Percentiles rank a stretch among this genome's conserved stretches.
phyloP scores from a whole-genome alignment of 2,329 filamentous ascomycete genomes.

The Phialemonium atrogriseum region DNA sequence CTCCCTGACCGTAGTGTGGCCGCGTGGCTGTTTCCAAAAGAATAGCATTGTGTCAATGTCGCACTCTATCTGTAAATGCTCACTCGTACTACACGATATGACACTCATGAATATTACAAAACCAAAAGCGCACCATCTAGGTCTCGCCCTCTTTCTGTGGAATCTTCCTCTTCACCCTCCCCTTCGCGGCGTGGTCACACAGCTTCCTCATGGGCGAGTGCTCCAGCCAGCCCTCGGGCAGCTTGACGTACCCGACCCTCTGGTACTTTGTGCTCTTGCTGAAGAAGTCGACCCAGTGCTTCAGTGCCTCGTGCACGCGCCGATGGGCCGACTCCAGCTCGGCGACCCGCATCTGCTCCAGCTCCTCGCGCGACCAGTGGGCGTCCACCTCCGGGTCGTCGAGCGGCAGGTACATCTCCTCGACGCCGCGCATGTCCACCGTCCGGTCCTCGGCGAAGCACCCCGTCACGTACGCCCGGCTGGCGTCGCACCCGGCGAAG shows the following conservation, averaged over 20 bases:
- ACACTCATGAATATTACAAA: no score
- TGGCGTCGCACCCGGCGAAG: constrained; percentile 81
- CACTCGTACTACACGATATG: no score
- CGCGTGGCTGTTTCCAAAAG: no score
- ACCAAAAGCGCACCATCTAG: no score
- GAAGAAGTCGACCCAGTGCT: constrained; percentile 83
- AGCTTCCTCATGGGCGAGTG: constrained; percentile 53
- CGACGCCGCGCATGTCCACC: constrained; percentile 76
- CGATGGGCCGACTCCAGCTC: constrained; percentile 58
- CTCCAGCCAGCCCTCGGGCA: constrained; percentile 52
- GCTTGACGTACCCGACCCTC: constrained; percentile 66
- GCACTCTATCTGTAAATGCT: no score
- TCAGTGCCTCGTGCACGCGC: constrained; percentile 58
- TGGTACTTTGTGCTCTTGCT: constrained; percentile 71
- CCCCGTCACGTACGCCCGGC: constrained; percentile 82
- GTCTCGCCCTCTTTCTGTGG: constrained; percentile 33
- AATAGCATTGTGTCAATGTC: no score
- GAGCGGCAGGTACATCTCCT: constrained; percentile 70
- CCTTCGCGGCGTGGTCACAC: constrained; percentile 62
- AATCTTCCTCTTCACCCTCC: constrained; percentile 45
- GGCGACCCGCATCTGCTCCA: constrained; percentile 44
- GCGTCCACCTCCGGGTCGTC: constrained; percentile 55
- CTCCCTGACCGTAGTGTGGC: no score
- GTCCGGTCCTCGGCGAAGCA: constrained; percentile 85
- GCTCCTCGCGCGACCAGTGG: constrained; percentile 45